Evolutionary conservation across 208 protist species (phyloP).

Genomic region (Spongospora subterranea): DNA sequence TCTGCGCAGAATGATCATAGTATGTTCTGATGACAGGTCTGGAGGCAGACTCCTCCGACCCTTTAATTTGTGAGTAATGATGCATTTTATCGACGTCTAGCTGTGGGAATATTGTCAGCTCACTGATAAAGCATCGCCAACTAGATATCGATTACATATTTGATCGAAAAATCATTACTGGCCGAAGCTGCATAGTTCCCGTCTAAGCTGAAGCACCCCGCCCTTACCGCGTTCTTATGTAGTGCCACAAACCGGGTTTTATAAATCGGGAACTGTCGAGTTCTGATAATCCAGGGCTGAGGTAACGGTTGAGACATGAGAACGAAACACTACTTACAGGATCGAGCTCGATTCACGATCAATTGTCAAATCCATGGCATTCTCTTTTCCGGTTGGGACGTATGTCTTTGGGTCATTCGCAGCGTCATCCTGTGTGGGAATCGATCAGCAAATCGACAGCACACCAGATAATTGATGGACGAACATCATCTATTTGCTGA

Average conservation of each 20-base stretch:
- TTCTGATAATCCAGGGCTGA: neutral
- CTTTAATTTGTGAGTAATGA: conserved; percentile 40
- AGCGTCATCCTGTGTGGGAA: neutral
- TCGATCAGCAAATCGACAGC: neutral
- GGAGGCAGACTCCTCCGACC: conserved; percentile 7
- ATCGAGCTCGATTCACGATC: conserved; percentile 10
- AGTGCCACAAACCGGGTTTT: neutral
- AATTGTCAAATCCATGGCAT: conserved; percentile 20
- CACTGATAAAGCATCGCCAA: neutral
- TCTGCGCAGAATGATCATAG: conserved; percentile 6
- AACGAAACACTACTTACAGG: neutral
- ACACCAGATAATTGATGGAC: no score
- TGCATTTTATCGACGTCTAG: conserved; percentile 53
- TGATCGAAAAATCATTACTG: conserved; percentile 57
- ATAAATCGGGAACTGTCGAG: neutral
- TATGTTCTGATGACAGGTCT: conserved; percentile 42
- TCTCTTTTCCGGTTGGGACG: neutral
- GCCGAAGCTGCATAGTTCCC: conserved; percentile 4
- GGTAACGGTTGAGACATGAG: neutral
- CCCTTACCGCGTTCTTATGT: conserved; percentile 41
- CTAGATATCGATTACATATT: neutral
- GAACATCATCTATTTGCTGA: neutral
- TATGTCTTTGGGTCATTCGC: neutral
- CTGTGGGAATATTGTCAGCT: neutral
- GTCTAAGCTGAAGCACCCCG: conserved; percentile 25